These are phyloP conservation scores for Antitrichia curtipendula DNA, from an alignment of 225 moss, liverwort and hornwort genomes.

Conservation along the genomic window DNA sequence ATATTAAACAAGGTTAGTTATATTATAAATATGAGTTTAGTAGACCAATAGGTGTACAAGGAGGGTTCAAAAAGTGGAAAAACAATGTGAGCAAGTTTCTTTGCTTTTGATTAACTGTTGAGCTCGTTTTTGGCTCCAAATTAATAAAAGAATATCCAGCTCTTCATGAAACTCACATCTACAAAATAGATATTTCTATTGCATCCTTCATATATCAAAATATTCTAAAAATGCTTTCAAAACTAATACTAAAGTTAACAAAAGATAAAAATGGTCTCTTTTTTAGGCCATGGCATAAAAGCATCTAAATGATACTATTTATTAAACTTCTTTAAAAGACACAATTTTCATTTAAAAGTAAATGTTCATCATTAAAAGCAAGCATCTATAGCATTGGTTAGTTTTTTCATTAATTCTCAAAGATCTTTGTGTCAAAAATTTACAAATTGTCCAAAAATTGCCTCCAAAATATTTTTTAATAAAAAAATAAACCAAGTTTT, in stretches of 20 bases:
- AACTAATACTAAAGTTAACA: not conserved
- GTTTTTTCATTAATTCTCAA: not conserved
- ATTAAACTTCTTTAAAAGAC: not conserved
- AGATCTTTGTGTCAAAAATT: not conserved
- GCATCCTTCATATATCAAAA: not conserved
- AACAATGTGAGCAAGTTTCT: not conserved
- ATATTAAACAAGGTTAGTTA: not conserved
- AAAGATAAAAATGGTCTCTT: not conserved
- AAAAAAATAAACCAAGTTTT: not conserved
- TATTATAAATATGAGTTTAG: not conserved
- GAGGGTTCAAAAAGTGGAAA: not conserved
- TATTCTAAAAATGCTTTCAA: not conserved
- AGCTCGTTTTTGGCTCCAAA: accelerated
- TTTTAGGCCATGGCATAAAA: not conserved
- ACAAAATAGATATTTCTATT: not conserved
- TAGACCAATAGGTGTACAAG: not conserved
- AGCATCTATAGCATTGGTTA: not conserved
- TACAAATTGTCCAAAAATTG: not conserved
- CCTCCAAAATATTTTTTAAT: not conserved
- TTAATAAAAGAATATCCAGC: not conserved
- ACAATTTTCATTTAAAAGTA: not conserved
- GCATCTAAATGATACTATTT: not conserved
- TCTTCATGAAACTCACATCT: not conserved
- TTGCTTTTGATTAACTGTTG: not conserved
- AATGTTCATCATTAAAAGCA: not conserved